Percentiles rank a stretch among this genome's conserved stretches.
Conservation (phyloP, 2,329 filamentous ascomycete species). For the Didymella lethalis region DNA sequence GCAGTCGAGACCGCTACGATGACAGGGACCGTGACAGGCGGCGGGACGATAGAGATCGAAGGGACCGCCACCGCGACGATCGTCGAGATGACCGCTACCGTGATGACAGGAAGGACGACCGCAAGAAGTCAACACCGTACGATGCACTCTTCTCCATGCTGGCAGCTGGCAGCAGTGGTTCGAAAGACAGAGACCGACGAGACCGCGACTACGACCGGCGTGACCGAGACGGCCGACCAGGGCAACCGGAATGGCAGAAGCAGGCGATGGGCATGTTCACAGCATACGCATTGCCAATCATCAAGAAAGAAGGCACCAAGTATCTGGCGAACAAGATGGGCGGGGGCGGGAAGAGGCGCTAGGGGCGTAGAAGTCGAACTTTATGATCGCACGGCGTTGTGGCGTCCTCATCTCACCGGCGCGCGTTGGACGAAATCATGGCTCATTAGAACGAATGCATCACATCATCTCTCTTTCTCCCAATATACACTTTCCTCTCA, state of each 20-base stretch:
- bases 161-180: constrained; percentile 23
- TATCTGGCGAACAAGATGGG: constrained; percentile 43
- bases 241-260: constrained; percentile 41
- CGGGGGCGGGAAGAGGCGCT: constrained; percentile 20
- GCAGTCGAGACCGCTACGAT: constrained; percentile 15
- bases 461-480: not conserved
- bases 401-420: constrained; percentile 1
- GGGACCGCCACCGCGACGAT: constrained; percentile 20
- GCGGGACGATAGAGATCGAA: constrained; percentile 25
- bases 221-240: constrained; percentile 24
- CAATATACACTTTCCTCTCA: not conserved
- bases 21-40: constrained; percentile 18
- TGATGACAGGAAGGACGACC: constrained; percentile 31
- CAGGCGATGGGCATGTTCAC: constrained; percentile 45
- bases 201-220: constrained; percentile 29
- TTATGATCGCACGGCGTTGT: constrained; percentile 16
- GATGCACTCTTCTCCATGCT: constrained; percentile 19
- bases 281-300: constrained; percentile 43
- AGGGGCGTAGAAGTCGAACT: constrained; percentile 12
- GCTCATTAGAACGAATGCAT: constrained; percentile 8
- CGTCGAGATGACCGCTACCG: constrained; percentile 20
- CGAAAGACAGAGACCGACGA: constrained; percentile 26
- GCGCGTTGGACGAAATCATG: not conserved
- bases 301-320: constrained; percentile 45
- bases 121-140: constrained; percentile 19